Evolutionary conservation across 805 yeast species (phyloP).

Genomic region (Candida golubevii): DNA sequence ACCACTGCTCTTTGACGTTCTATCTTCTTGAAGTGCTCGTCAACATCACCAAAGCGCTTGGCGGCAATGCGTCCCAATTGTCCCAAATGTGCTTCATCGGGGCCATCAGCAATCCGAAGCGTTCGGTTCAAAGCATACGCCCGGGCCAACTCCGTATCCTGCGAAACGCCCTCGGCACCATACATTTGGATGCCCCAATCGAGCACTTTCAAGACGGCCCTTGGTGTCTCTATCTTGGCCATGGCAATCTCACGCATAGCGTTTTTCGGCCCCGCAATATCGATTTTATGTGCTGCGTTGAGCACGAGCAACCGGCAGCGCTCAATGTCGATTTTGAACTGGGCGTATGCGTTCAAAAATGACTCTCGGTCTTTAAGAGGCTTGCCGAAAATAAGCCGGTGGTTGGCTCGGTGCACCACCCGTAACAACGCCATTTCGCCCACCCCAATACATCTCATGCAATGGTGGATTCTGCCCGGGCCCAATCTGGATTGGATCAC

Average conservation of each 20-base stretch:
- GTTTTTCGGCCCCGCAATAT: constrained; percentile 47
- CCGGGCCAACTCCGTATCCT: constrained; percentile 55
- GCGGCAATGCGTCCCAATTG: constrained; percentile 51
- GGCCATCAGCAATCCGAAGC: constrained; percentile 64
- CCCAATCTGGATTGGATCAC: constrained; percentile 62
- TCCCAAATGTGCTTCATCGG: constrained; percentile 60
- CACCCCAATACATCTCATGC: constrained; percentile 60
- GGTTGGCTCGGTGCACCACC: constrained; percentile 48
- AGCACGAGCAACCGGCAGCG: constrained; percentile 51
- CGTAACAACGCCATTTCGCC: constrained; percentile 52
- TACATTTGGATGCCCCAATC: constrained; percentile 63
- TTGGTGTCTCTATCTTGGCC: constrained; percentile 62
- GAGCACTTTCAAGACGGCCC: constrained; percentile 45
- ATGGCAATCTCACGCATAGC: constrained; percentile 55
- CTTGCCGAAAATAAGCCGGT: constrained; percentile 49
- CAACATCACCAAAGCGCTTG: constrained; percentile 33
- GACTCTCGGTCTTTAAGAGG: constrained; percentile 48
- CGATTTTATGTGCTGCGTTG: constrained; percentile 59
- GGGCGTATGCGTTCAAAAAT: constrained; percentile 47
- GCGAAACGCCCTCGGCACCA: constrained; percentile 64
- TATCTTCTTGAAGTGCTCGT: constrained; percentile 28
- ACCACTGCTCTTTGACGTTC: constrained; percentile 19
- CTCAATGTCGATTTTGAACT: constrained; percentile 50
- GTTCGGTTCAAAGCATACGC: constrained; percentile 51
- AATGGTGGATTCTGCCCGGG: constrained; percentile 69